Percentiles rank a stretch among this genome's conserved stretches.
Conservation (phyloP, 176 grass and related monocot species). For the bread wheat (Triticum aestivum) region DNA sequence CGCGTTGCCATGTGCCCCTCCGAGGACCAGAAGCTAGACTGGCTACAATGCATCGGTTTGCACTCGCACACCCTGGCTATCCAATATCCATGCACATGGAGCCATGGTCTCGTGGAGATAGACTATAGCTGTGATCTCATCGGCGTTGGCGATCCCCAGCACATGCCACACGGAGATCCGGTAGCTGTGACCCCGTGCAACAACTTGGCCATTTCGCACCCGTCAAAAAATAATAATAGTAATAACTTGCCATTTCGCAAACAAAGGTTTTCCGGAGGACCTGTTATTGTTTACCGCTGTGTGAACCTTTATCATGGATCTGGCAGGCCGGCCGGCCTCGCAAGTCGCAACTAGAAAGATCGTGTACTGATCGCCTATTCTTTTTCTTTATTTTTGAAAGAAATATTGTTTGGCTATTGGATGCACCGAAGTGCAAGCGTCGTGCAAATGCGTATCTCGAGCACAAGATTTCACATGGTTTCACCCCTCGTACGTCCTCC, state of each 20-base stretch:
- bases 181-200: background rate
- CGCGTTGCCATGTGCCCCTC: background rate
- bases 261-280: background rate
- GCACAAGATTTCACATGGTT: background rate
- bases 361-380: background rate
- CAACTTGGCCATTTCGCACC: too few species aligned
- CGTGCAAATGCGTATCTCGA: background rate
- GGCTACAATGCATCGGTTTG: background rate
- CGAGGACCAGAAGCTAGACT: background rate
- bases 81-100: background rate
- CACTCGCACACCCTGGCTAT: background rate
- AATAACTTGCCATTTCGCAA: background rate
- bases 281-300: too few species aligned
- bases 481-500: background rate
- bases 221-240: too few species aligned
- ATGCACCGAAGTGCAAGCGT: background rate
- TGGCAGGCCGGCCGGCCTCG: background rate
- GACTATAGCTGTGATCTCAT: background rate
- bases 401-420: background rate
- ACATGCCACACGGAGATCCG: background rate
- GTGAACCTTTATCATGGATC: background rate
- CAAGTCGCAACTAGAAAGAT: background rate
- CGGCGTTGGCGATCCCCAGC: background rate
- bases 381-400: too few species aligned
- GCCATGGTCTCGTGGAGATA: background rate